These are phyloP conservation scores for Calycina herbarum DNA, from an alignment of 2,329 filamentous ascomycete genomes.

Conservation along the genomic window DNA sequence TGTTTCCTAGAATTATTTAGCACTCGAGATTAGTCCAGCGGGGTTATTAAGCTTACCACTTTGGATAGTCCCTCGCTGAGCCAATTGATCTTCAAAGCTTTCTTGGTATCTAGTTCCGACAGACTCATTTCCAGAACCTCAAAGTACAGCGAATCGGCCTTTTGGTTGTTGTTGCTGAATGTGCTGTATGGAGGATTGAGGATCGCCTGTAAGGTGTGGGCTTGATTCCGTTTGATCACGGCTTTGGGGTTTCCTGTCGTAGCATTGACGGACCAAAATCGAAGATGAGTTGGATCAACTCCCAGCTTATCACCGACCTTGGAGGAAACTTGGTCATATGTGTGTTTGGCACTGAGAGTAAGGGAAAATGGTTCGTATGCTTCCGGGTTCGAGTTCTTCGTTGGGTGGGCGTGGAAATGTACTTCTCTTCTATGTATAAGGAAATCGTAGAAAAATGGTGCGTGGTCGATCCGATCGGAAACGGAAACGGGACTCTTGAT, in stretches of 20 bases:
- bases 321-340: slow-evolving; percentile 81
- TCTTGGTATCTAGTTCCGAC: slow-evolving; percentile 90
- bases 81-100: slow-evolving; percentile 78
- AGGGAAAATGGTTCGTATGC: slow-evolving; percentile 71
- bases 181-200: slow-evolving; percentile 72
- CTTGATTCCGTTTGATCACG: slow-evolving; percentile 69
- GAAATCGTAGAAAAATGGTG: slow-evolving; percentile 89
- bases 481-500: slow-evolving; percentile 23
- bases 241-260: slow-evolving; percentile 75
- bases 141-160: slow-evolving; percentile 80
- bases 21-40: slow-evolving; percentile 21
- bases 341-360: slow-evolving; percentile 82
- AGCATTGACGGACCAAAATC: slow-evolving; percentile 84
- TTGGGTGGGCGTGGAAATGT: slow-evolving; percentile 70
- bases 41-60: slow-evolving; percentile 59
- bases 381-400: slow-evolving; percentile 47
- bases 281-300: slow-evolving; percentile 81
- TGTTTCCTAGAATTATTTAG: slow-evolving; percentile 57
- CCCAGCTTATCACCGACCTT: slow-evolving; percentile 78
- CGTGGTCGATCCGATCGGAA: slow-evolving; percentile 64
- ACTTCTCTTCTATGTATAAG: slow-evolving; percentile 80
- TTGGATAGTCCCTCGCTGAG: slow-evolving; percentile 88
- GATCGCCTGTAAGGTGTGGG: slow-evolving; percentile 73
- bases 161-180: slow-evolving; percentile 69
- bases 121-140: slow-evolving; percentile 94